Base-by-base conservation (phyloP, 2,329 filamentous ascomycete genomes). In the Colletotrichum sp. region DNA sequence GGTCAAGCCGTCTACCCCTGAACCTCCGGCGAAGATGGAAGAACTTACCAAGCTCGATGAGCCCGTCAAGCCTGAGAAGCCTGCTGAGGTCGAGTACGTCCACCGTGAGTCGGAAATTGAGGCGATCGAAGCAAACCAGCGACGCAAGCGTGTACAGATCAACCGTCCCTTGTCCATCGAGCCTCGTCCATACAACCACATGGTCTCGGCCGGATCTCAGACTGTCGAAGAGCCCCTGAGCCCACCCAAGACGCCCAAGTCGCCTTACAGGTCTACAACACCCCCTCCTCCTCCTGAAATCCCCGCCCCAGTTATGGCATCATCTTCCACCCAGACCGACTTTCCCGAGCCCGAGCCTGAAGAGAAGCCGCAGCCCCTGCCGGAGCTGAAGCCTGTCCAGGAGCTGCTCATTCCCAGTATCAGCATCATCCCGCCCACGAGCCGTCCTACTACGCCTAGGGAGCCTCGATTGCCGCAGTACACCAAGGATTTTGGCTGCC, bases 381-480 rank as follows among this genome's bases (percentile, higher is more conserved):
- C 80, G 5, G n/a, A 52, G 8, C 7, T 44, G 39, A 65, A 28
- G 39, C 72, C 71, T 5, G 34, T 66, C 11, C 81, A 78, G 28
- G 85, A 87, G 78, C 84, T 91, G 75, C 81, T 88, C 6, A 94
- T 98, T 77, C 96, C 96, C 1, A 94, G 93, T 80, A 99, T 99
- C 82, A 94, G 95, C 72, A 95, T 99, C 68, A 94, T 98, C 79
- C 97, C 97, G 36, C 96, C 97, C 1, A 92, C 90, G 5, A 98
- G 95, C 71, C 91, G 94, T 64, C 96, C 96, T n/a, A 88, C 93
- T 6, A 96, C 95, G 3, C 95, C 95, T 3, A 91, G 90, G 64
- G 91, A 93, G 78, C 93, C 93, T 68, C 89, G 93, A 8, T 91
- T 98, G 71, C 93, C 98, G 34, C 96, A 96, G 70, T 93, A 96